Conservation (phyloP, 2,329 filamentous ascomycete genomes). For the Cladorrhinum sp. region DNA sequence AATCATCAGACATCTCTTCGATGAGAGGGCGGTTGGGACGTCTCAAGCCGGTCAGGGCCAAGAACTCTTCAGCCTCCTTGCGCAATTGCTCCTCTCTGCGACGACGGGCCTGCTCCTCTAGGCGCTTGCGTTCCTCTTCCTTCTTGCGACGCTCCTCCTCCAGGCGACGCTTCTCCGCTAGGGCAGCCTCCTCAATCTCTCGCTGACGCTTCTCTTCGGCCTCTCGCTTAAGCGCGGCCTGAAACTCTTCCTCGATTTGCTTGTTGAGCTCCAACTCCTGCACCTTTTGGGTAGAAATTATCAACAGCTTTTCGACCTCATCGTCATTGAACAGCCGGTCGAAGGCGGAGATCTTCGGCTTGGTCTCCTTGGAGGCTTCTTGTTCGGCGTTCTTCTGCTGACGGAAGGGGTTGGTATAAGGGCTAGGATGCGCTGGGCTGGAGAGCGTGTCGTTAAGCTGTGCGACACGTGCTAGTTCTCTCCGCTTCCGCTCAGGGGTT, state of each 20-base stretch:
- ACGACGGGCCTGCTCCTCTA: not conserved
- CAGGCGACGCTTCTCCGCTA: constrained; percentile 15
- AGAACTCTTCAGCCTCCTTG: constrained; percentile 23
- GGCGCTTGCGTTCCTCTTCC: constrained; percentile 21
- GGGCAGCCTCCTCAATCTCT: constrained; percentile 14
- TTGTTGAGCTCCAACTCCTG: constrained; percentile 20
- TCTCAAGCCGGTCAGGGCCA: constrained; percentile 28
- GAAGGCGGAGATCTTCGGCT: constrained; percentile 3
- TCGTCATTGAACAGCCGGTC: constrained; percentile 21
- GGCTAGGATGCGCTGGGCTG: not conserved
- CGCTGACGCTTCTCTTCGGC: constrained; percentile 17
- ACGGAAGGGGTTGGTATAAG: not conserved
- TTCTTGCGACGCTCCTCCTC: constrained; percentile 25
- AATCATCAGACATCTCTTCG: constrained; percentile 34
- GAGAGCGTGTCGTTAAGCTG: not conserved
- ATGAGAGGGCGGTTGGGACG: constrained; percentile 28
- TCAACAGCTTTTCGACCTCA: constrained; percentile 15
- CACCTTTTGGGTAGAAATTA: constrained; percentile 19
- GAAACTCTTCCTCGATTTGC: constrained; percentile 20
- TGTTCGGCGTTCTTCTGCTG: not conserved
- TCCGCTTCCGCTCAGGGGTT: constrained; percentile 9
- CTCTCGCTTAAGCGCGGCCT: constrained; percentile 6
- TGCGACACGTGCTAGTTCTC: not conserved
- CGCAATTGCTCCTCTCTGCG: constrained; percentile 21
- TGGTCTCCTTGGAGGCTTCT: constrained; percentile 6